Evolutionary conservation across 1,139 yeast genomes (phyloP).

Genomic region (Saccharomyces hybrid): DNA sequence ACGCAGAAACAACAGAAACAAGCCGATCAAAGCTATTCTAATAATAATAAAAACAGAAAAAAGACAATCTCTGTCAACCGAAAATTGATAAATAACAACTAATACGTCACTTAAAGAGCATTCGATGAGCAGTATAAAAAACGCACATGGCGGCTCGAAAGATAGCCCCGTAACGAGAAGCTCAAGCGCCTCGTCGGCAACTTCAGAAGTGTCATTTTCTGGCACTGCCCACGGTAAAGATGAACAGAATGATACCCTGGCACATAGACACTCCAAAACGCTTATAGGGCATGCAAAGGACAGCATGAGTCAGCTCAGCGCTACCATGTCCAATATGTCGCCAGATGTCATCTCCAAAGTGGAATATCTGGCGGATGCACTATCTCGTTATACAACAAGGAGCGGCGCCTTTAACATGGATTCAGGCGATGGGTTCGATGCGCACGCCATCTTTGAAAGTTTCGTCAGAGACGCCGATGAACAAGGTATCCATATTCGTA

Average conservation of each 20-base stretch:
- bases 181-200: not conserved
- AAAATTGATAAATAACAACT: too few relatives aligned
- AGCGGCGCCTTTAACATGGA: slow-evolving; percentile 15
- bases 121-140: not conserved
- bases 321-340: slow-evolving; percentile 5
- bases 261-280: slow-evolving; percentile 14
- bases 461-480: slow-evolving; percentile 29
- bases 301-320: not conserved
- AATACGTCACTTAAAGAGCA: not conserved
- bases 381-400: slow-evolving; percentile 21
- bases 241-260: slow-evolving; percentile 8
- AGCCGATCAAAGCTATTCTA: too few relatives aligned
- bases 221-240: not conserved
- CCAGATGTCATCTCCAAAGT: slow-evolving; percentile 19
- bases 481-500: slow-evolving; percentile 41
- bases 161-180: not conserved
- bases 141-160: too few relatives aligned
- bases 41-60: too few relatives aligned
- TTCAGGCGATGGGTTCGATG: slow-evolving; percentile 17
- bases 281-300: slow-evolving; percentile 4
- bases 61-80: too few relatives aligned
- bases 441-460: slow-evolving; percentile 12
- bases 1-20: not conserved
- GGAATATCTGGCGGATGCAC: slow-evolving; percentile 20
- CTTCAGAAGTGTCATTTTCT: not conserved